Conservation (phyloP, 768 basidiomycete genomes). For the Leccinum truebloodii region DNA sequence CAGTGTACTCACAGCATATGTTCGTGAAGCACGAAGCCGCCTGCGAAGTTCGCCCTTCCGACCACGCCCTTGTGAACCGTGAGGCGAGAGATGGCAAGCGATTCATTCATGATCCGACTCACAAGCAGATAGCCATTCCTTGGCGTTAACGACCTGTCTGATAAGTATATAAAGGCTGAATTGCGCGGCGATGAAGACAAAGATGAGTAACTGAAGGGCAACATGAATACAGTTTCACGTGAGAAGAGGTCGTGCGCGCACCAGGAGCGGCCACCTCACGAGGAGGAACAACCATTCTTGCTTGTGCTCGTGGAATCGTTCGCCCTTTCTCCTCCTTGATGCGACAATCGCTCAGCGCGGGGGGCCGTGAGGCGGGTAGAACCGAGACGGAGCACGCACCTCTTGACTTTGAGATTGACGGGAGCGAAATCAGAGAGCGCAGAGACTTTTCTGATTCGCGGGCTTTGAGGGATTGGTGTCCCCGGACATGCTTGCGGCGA, state of each 20-base stretch:
- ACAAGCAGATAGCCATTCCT: conserved; percentile 94
- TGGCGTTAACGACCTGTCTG: conserved; percentile 89
- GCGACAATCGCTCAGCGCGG: conserved; percentile 5
- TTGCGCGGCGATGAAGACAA: conserved; percentile 77
- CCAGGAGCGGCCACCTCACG: conserved; percentile 85
- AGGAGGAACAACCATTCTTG: conserved; percentile 79
- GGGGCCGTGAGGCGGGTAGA: not conserved
- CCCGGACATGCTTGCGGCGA: conserved; percentile 28
- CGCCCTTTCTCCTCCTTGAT: conserved; percentile 39
- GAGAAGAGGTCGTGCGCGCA: conserved; percentile 35
- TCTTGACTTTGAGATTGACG: conserved; percentile 79
- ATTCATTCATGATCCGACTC: conserved; percentile 19
- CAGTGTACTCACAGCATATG: conserved; percentile 59
- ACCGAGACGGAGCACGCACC: conserved; percentile 39
- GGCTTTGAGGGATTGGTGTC: conserved; percentile 30
- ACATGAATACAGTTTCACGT: conserved; percentile 7
- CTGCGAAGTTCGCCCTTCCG: conserved; percentile 76
- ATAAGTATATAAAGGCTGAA: conserved; percentile 87
- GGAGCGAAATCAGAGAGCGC: conserved; percentile 90
- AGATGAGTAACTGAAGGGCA: conserved; percentile 69
- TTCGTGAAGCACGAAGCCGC: conserved; percentile 69
- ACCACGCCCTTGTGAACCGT: conserved; percentile 69
- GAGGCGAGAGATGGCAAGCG: not conserved
- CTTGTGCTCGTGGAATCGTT: conserved; percentile 39
- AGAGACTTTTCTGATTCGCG: conserved; percentile 75